Evolutionary conservation across 169 alveolate genomes (phyloP), one percentile per base, ranked within the genome.

Genomic region (Cyclospora cayetanensis): DNA sequence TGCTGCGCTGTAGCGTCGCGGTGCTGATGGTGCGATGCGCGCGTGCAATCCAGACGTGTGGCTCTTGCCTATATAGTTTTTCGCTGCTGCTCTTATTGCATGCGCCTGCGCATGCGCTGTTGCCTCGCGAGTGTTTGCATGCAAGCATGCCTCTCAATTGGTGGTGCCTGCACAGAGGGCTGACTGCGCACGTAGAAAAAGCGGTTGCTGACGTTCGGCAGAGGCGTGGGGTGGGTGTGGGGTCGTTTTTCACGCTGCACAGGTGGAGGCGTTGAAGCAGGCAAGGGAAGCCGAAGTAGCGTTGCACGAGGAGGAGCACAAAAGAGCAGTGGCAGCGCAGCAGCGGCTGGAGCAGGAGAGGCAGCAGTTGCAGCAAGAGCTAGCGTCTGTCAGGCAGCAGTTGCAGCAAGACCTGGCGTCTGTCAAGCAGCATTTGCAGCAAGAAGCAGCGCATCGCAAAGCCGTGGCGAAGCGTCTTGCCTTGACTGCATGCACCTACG

Each of bases 241-340:
- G 20, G 39, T 29, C 12, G 27, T 2, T n/a, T n/a, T n/a, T n/a
- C n/a, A n/a, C n/a, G n/a, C n/a, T 46, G 43, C 66, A 43, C 88
- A 77, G 88, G 31, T 77, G 66, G 88, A 77, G 7, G 88, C 88
- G 15, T 70, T 77, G n/a, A 42, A 70, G 41, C 88, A 29, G 37
- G 88, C 88, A 2, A 11, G 88, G 72, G 65, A 77, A 50, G 50
- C 39, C 25, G 88, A 77, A 46, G 52, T 77, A 29, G 68, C 72
- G 4, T 31, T 34, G 39, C 35, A 37, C 4, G 88, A 31, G n/a
- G 65, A 29, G 46, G 88, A 77, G n/a, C 43, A 43, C 41, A 55
- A 77, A 34, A 31, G 20, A 39, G 72, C 50, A 22, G 68, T 46
- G 20, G 27, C 27, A 25, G 43, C 43, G 68, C 42, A 70, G 22